phyloP scores from a whole-genome alignment of 2,329 filamentous ascomycete species.

The Colletotrichum limetticola region DNA sequence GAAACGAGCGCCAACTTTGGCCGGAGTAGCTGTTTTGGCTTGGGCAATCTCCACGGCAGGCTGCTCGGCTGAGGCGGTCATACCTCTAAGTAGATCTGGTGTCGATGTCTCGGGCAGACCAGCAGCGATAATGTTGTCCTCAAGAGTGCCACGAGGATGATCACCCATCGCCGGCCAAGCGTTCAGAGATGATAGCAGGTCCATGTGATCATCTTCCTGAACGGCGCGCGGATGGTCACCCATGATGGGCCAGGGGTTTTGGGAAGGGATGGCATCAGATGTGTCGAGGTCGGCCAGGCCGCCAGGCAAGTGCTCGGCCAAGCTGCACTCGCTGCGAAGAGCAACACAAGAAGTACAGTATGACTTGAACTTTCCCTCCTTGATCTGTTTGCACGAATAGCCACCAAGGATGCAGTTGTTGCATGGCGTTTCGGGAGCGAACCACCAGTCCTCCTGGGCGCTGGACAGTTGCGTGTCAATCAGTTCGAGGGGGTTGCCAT shows the following conservation, averaged over 20 bases:
- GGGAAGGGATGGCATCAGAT: conserved; percentile 39
- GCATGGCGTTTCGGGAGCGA: conserved; percentile 61
- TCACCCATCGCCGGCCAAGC: conserved; percentile 20
- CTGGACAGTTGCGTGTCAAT: conserved; percentile 3
- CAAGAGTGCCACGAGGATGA: conserved; percentile 45
- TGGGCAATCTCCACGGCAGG: conserved; percentile 35
- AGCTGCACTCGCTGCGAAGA: conserved; percentile 67
- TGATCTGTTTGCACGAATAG: conserved; percentile 70
- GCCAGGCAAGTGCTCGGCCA: conserved; percentile 45
- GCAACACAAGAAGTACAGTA: conserved; percentile 73
- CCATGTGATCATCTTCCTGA: conserved; percentile 35
- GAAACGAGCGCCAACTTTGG: conserved; percentile 80
- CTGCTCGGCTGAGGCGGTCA: conserved; percentile 38
- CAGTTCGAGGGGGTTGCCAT: not conserved
- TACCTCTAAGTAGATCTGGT: conserved; percentile 41
- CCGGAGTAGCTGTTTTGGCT: conserved; percentile 45
- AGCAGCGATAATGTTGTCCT: conserved; percentile 45
- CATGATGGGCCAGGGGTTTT: conserved; percentile 38
- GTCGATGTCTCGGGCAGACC: conserved; percentile 24
- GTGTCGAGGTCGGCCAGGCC: conserved; percentile 29
- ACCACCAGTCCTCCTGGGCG: conserved; percentile 48
- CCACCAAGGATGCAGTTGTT: conserved; percentile 61
- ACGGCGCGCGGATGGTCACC: conserved; percentile 42
- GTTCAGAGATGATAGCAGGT: conserved; percentile 46
- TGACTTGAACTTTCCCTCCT: conserved; percentile 68